Evolutionary conservation across 257 asterid species (phyloP), one percentile per base, ranked within the genome.

Genomic region (Parsonsia alboflavescens): DNA sequence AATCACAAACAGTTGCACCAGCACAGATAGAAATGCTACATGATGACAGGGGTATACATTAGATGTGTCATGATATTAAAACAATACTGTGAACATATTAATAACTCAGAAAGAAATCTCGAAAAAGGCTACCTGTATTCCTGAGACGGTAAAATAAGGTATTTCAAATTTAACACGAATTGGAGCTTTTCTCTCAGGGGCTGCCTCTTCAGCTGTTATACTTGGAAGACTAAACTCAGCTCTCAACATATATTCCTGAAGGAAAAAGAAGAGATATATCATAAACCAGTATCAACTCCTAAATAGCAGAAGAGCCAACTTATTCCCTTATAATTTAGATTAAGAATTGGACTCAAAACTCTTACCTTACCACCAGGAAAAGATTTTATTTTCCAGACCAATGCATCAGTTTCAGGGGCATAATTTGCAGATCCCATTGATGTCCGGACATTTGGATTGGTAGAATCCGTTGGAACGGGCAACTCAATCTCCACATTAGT

Each of bases 321-420:
- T 21, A 65, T 65, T 39, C 28, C 36, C 26, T 62, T 39, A 53
- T 7, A 45, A 65, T 6, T 45, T 7, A 65, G 46, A 54, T 6
- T 45, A 16, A 65, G 46, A 54, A 17, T 54, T 72, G 19, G 71
- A 70, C 33, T 76, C 62, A 13, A 33, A 61, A 76, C 17, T 70
- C 83, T 72, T 76, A 93, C 99, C 97, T 95, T 95, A 65, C 98
- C 99, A 87, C 99, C 99, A 5, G 99, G 97, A 77, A 95, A 95
- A 78, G 99, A 95, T 82, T 95, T 95, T 80, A 95, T 95, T 78
- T 95, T 95, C 99, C 99, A 95, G 68, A 91, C 81, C 77, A 95
- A 82, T 59, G 99, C 91, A 81, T 95, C 99, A 44, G 72, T 87
- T 84, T 95, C 99, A 71, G 99, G 99, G 48, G 98, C 97, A 82